Evolutionary conservation across 257 asterid species (phyloP).

Genomic region (Ilex aquifolium): DNA sequence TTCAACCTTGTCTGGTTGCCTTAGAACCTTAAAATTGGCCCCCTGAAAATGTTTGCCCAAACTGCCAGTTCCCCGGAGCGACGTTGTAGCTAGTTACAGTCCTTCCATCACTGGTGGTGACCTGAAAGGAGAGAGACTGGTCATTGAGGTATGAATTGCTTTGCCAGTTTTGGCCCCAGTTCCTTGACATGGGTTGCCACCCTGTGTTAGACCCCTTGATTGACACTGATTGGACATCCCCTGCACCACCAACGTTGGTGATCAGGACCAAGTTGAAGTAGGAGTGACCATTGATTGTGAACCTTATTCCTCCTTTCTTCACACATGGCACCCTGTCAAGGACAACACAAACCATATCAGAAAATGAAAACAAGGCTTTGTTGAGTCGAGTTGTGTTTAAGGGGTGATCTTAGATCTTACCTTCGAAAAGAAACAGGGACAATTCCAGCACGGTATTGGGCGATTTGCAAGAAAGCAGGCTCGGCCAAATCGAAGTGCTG

Average conservation of each 20-base stretch:
- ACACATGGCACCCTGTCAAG: background rate
- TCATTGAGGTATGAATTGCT: no score
- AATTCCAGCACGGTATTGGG: background rate
- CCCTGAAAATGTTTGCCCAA: background rate
- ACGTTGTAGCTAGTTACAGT: background rate
- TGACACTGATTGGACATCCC: background rate
- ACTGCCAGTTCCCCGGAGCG: background rate
- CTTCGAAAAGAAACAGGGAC: background rate
- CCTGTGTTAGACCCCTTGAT: background rate
- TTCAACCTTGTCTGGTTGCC: no score
- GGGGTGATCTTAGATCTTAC: background rate
- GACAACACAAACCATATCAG: background rate
- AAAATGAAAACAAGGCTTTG: no score
- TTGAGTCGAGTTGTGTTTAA: no score
- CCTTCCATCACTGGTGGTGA: background rate
- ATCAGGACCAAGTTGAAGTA: background rate
- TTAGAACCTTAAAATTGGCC: background rate
- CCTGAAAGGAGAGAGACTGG: background rate
- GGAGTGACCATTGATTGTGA: background rate
- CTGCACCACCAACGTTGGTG: background rate
- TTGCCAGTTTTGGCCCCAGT: no score
- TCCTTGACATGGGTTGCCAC: no score
- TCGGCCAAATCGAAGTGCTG: no score
- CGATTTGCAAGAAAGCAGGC: background rate
- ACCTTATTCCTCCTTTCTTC: background rate